Evolutionary conservation across 1,284 basidiomycete species (phyloP), one percentile per base, ranked within the genome.

Genomic region (Fomitopsis betulina): DNA sequence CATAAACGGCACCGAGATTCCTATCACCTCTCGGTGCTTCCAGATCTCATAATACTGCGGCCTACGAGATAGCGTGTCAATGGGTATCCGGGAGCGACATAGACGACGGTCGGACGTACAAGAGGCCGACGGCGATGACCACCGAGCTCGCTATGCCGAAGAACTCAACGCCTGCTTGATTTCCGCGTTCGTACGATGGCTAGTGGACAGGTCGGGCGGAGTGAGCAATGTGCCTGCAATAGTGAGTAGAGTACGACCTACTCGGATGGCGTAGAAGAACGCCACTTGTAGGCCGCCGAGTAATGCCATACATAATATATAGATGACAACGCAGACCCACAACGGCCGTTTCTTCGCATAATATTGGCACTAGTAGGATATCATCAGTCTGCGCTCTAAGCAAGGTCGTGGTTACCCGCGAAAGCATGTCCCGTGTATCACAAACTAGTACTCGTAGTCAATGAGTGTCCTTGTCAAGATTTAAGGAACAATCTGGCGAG

Each of bases 1-100:
- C 76, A 93, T 87, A 73, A 93, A 93, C 3, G 76, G 47, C 52
- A 89, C 72, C 1, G 86, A 89, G 58, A 94, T 85, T 5, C 91
- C 91, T 30, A 86, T 72, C 45, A 93, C 91, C 68, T 91, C 85
- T 61, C 76, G 76, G 62, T 78, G 77, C 63, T 81, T 81, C 73
- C 82, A 88, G 45, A 93, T 93, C 69, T 93, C 90, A 63, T 76
- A 79, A 60, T 81, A 85, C 67, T 85, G 82, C 9, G 83, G 83
- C 17, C 75, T 74, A 52, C 1, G 21, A n/a, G 12, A 13, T 19
- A 42, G 40, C 19, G 23, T 30, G 10, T 17, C 12, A 17, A 12
- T 30, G 15, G 19, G 17, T 13, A 37, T 45, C 0, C 27, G 17
- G n/a, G 6, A 33, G 27, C 38, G 13, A 10, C n/a, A 21, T 33